Evolutionary conservation across 306 rosid genomes (phyloP), one percentile per base, ranked within the genome.

Genomic region (Citrullus amarus): DNA sequence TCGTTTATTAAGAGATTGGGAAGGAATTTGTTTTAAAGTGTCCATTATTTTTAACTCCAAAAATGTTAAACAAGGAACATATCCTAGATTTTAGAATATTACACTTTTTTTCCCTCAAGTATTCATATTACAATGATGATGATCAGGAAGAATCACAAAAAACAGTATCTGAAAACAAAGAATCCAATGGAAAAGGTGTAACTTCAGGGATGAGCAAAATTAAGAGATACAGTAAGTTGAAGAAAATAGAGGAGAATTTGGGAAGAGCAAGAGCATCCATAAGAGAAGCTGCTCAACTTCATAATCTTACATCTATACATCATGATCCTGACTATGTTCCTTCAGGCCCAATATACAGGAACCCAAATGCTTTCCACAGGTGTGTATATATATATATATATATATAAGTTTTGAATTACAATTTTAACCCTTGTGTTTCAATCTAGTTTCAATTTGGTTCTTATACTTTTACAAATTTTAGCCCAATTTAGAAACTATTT

Each of bases 321-420:
- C 48, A 86, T 36, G 89, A 84, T 75, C 81, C 83, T 41, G 86
- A 78, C 73, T 82, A 84, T 48, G 84, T 84, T 74, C 87, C 89
- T 20, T 71, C 16, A 15, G 86, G 89, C 25, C 89, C 84, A 41
- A 78, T 84, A 15, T 84, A 84, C 10, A 80, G 89, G 38, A 84
- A 86, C 39, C 82, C 87, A 59, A 86, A 86, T 61, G 86, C 83
- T 59, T 86, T 86, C 69, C 87, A 86, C 79, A 84, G 89, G 87
- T 86, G 2, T 32, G 2, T 32, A 32, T 32, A 82, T 32, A 3
- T n/a, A n/a, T n/a, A 22, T 22, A 22, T 22, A 22, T 22, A 22
- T 22, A 22, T 15, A 16, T 1, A 9, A 10, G 54, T 11, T 8
- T 59, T 2, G 28, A 32, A 13, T 13, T 36, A 39, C 8, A 12